These are phyloP conservation scores for Hevea brasiliensis DNA, from an alignment of 345 rosid species.

Conservation along the genomic window DNA sequence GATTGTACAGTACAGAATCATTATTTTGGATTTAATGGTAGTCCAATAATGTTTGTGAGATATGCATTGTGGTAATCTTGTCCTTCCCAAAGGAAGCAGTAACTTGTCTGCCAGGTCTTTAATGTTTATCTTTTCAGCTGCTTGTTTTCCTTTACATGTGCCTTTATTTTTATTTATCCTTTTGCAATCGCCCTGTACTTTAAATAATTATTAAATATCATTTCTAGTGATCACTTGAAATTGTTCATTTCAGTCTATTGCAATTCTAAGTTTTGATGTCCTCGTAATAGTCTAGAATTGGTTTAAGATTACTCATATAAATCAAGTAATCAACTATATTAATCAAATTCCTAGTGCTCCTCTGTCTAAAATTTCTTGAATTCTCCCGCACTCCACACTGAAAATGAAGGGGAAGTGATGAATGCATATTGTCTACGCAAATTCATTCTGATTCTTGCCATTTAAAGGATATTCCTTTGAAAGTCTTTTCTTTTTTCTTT, in stretches of 20 bases:
- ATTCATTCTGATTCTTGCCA: conserved; percentile 4
- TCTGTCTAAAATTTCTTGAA: background rate
- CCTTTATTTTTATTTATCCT: background rate
- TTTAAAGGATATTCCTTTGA: background rate
- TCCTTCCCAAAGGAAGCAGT: background rate
- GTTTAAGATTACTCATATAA: background rate
- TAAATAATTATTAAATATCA: background rate
- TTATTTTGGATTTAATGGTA: conserved; percentile 9
- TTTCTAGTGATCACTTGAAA: background rate
- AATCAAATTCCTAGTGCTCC: background rate
- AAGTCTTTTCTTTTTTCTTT: background rate
- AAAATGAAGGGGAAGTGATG: background rate
- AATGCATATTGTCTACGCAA: background rate
- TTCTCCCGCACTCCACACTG: background rate
- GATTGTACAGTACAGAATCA: background rate
- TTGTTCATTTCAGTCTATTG: background rate
- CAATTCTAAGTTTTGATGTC: conserved; percentile 4
- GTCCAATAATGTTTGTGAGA: background rate
- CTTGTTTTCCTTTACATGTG: background rate
- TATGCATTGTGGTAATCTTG: background rate
- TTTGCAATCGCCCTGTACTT: background rate
- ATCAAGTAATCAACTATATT: background rate
- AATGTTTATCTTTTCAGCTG: background rate
- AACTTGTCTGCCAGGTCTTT: background rate
- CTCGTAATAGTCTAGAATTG: background rate